Conservation (phyloP, 257 asterid species). For the Perilla frutescens region DNA sequence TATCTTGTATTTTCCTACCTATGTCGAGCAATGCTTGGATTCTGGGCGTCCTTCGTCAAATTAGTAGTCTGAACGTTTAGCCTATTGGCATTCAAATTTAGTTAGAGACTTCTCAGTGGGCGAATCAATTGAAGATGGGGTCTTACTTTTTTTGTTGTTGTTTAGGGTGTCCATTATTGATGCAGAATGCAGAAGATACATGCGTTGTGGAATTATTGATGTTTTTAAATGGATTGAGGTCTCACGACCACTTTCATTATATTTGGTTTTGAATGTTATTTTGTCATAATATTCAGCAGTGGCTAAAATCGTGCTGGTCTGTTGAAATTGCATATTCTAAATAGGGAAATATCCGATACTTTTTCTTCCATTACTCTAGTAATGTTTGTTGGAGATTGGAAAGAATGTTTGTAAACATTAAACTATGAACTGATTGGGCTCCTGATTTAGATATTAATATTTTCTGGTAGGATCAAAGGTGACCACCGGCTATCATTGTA, state of each 20-base stretch:
- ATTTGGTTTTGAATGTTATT: neutral
- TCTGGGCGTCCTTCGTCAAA: neutral
- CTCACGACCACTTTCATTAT: neutral
- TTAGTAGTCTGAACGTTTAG: neutral
- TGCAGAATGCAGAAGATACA: neutral
- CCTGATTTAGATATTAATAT: neutral
- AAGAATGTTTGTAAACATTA: neutral
- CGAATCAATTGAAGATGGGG: neutral
- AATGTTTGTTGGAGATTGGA: no score
- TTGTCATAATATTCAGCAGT: neutral
- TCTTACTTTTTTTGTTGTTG: neutral
- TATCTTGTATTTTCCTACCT: neutral
- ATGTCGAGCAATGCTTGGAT: neutral
- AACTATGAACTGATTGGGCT: neutral
- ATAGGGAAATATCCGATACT: neutral
- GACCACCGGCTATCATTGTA: neutral
- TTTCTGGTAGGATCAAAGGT: conserved; percentile 7
- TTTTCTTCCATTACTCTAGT: neutral
- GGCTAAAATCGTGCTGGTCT: neutral
- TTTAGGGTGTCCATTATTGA: neutral
- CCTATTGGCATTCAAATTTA: neutral
- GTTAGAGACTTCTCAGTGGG: conserved; percentile 1
- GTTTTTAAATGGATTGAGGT: neutral
- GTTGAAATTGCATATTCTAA: conserved; percentile 5
- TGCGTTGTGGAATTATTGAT: neutral